Evolutionary conservation across 805 yeast species (phyloP).

Genomic region (Ogataea kodamae): DNA sequence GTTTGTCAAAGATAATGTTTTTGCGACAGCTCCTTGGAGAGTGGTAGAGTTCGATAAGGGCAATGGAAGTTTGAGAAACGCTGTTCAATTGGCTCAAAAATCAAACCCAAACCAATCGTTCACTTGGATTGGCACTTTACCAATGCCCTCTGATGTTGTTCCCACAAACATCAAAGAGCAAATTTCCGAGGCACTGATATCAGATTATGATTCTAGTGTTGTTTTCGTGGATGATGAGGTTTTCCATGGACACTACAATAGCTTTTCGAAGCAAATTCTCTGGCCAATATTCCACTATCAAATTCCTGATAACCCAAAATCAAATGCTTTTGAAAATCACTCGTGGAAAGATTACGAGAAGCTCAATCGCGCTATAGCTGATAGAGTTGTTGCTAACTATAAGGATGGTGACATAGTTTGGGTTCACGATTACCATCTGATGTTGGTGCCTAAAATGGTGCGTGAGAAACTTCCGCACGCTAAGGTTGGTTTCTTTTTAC

Average conservation of each 20-base stretch:
- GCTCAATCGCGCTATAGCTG: conserved; percentile 78
- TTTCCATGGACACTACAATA: conserved; percentile 86
- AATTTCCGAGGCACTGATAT: conserved; percentile 46
- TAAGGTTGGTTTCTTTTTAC: conserved; percentile 86
- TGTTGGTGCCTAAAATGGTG: conserved; percentile 82
- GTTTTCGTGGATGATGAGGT: conserved; percentile 75
- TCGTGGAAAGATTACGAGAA: conserved; percentile 83
- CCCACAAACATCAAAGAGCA: conserved; percentile 51
- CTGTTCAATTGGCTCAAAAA: conserved; percentile 59
- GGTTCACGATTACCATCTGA: conserved; percentile 91
- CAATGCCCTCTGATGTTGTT: conserved; percentile 85
- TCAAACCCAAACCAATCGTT: conserved; percentile 37
- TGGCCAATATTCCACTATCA: conserved; percentile 97
- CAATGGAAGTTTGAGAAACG: conserved; percentile 85
- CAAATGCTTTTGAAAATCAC: conserved; percentile 92
- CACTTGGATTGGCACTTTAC: conserved; percentile 87
- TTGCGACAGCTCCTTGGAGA: conserved; percentile 66
- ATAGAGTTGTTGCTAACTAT: conserved; percentile 63
- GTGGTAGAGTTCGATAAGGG: conserved; percentile 70
- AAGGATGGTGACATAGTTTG: conserved; percentile 77
- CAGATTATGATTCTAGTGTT: conserved; percentile 55
- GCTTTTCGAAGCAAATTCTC: conserved; percentile 87
- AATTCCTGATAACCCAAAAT: conserved; percentile 90
- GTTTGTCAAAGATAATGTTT: conserved; percentile 44
- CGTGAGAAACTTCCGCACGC: conserved; percentile 75